Percentiles rank a stretch among this genome's conserved stretches.
Evolutionary conservation across 805 yeast species (phyloP).

Genomic region (Candida pseudoglaebosa): DNA sequence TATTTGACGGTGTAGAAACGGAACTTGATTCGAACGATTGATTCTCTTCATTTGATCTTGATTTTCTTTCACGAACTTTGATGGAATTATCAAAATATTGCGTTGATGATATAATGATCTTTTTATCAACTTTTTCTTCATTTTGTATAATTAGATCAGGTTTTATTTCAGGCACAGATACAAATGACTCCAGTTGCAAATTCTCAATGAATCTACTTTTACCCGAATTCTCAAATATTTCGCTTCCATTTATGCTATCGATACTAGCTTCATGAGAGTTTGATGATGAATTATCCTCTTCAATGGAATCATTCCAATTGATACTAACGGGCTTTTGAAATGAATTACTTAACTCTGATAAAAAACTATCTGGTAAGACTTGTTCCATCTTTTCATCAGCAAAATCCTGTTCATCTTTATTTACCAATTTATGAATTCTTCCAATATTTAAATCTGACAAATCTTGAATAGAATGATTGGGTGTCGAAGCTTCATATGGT

Average conservation of each 20-base stretch:
- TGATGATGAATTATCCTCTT: slow-evolving; percentile 23
- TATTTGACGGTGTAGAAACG: slow-evolving; percentile 33
- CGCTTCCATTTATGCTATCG: background rate
- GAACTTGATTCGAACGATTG: slow-evolving; percentile 14
- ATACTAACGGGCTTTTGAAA: slow-evolving; percentile 38
- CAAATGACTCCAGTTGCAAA: slow-evolving; percentile 5
- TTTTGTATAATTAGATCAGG: background rate
- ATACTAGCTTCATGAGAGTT: slow-evolving; percentile 8
- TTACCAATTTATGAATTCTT: slow-evolving; percentile 35
- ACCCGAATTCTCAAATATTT: background rate
- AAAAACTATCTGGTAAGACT: slow-evolving; percentile 8
- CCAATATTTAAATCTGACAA: slow-evolving; percentile 36
- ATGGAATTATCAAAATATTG: slow-evolving; percentile 20
- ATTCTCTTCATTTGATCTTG: background rate
- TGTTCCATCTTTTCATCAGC: background rate
- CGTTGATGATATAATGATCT: slow-evolving; percentile 12
- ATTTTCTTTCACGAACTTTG: slow-evolving; percentile 8
- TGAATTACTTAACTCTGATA: slow-evolving; percentile 20
- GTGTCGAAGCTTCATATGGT: background rate
- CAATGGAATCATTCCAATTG: slow-evolving; percentile 40
- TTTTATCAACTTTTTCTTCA: background rate
- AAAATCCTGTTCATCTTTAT: slow-evolving; percentile 18
- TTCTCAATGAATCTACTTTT: background rate
- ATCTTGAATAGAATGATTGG: slow-evolving; percentile 29
- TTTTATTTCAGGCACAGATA: slow-evolving; percentile 1